A percentile compares a stretch with the other conserved stretches of the same genome.
phyloP scores from a whole-genome alignment of 2,329 filamentous ascomycete genomes.

The Pestalotiopsis sp. region DNA sequence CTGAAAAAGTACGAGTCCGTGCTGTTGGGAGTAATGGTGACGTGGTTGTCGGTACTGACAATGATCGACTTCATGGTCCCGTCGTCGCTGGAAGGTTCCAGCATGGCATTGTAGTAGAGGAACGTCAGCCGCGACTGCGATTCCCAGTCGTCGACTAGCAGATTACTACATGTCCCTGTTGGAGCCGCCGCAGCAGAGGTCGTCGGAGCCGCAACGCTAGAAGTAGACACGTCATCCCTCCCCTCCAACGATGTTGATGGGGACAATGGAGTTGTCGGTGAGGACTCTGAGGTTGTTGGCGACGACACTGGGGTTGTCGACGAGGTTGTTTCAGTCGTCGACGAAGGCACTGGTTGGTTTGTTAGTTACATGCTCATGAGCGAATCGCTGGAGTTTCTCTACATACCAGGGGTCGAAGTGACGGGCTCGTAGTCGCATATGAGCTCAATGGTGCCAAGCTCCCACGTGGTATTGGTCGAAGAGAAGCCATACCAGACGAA shows the following conservation, averaged over 20 bases:
- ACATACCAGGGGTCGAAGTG: neutral
- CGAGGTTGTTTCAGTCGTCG: neutral
- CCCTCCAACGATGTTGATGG: neutral
- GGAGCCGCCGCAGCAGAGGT: slow-evolving; percentile 8
- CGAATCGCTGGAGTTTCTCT: neutral
- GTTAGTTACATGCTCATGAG: neutral
- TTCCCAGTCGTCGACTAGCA: slow-evolving; percentile 61
- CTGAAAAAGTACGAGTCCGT: slow-evolving; percentile 59
- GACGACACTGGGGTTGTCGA: neutral
- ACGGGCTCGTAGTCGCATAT: slow-evolving; percentile 34
- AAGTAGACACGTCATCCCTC: neutral
- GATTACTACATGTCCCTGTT: slow-evolving; percentile 1
- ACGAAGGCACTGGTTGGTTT: neutral
- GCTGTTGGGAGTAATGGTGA: slow-evolving; percentile 52
- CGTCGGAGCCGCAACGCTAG: neutral
- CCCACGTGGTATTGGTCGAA: slow-evolving; percentile 42
- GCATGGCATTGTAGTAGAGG: slow-evolving; percentile 60
- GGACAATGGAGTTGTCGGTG: neutral
- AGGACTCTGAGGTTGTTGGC: neutral
- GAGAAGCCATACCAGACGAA: slow-evolving; percentile 40
- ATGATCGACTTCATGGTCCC: slow-evolving; percentile 56
- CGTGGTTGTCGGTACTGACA: slow-evolving; percentile 51
- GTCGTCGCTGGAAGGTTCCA: slow-evolving; percentile 58
- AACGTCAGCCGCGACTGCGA: slow-evolving; percentile 65
- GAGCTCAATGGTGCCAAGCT: slow-evolving; percentile 49